Evolutionary conservation across 2,329 filamentous ascomycete genomes (phyloP).

Genomic region (Trichoderma sp.): DNA sequence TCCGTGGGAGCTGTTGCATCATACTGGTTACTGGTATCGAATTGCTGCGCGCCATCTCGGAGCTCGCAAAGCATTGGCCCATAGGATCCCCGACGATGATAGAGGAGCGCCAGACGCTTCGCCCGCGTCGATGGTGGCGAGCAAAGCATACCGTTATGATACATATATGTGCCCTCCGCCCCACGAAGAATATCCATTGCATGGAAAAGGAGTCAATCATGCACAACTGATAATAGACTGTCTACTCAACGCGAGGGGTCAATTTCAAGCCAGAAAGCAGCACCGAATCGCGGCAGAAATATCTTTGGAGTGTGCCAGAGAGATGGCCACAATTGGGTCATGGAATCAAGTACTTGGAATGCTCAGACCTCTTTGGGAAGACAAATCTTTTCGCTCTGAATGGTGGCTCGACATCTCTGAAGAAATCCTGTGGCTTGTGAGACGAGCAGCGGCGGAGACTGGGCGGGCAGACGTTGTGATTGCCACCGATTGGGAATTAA

Average conservation of each 20-base stretch:
- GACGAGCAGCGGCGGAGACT: constrained; percentile 55
- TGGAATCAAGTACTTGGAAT: constrained; percentile 59
- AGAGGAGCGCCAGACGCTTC: constrained; percentile 53
- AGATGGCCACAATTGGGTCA: constrained; percentile 51
- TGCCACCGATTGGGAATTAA: constrained; percentile 65
- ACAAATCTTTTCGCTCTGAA: constrained; percentile 57
- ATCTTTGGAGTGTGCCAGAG: constrained; percentile 58
- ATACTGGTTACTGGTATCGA: constrained; percentile 68
- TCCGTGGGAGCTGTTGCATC: constrained; percentile 66
- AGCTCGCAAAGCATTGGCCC: constrained; percentile 55
- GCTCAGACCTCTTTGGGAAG: constrained; percentile 60
- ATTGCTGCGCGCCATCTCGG: constrained; percentile 59
- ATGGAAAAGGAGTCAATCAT: constrained; percentile 56
- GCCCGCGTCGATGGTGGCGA: constrained; percentile 48
- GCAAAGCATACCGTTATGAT: constrained; percentile 59
- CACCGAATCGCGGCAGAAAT: constrained; percentile 57
- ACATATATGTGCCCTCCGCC: constrained; percentile 68
- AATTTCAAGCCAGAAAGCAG: constrained; percentile 59
- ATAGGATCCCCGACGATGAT: constrained; percentile 60
- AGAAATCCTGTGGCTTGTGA: constrained; percentile 62
- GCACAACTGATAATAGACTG: constrained; percentile 56
- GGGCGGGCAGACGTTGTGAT: constrained; percentile 59
- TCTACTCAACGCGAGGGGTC: constrained; percentile 52
- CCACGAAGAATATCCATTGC: constrained; percentile 58
- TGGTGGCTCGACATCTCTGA: constrained; percentile 63